Evolutionary conservation across 768 basidiomycete species (phyloP).

Genomic region (Rhodotorula babjevae): DNA sequence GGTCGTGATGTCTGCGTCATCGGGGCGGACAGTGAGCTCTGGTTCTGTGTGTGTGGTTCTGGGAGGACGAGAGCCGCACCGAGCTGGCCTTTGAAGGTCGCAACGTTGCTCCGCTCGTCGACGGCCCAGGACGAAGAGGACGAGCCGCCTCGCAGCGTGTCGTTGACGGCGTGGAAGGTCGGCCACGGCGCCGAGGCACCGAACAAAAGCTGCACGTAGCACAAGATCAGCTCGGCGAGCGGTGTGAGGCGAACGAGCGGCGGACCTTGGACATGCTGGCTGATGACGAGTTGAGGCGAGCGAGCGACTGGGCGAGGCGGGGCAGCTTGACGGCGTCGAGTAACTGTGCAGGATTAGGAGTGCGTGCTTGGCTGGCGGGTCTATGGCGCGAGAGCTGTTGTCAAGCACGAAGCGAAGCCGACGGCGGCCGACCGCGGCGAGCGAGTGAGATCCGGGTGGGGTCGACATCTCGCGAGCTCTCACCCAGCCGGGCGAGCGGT

Average conservation of each 20-base stretch:
- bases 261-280: background rate
- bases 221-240: no score
- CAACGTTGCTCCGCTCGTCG: background rate
- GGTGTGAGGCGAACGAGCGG: background rate
- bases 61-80: background rate
- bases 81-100: background rate
- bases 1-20: conserved; percentile 38
- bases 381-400: background rate
- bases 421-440: no score
- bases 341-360: background rate
- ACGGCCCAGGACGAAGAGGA: background rate
- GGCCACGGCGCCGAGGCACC: conserved; percentile 13
- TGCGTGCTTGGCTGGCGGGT: no score
- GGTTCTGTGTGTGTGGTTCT: no score
- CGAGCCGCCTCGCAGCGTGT: conserved; percentile 23
- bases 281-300: background rate
- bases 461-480: no score
- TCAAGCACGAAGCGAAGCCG: no score
- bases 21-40: background rate
- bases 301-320: background rate
- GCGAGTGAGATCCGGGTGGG: no score
- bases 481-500: no score
- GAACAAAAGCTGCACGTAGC: background rate
- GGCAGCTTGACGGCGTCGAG: background rate
- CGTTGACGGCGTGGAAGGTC: conserved; percentile 18